Evolutionary conservation across 1,284 basidiomycete species (phyloP).

Genomic region (Melampsora larici-populina): DNA sequence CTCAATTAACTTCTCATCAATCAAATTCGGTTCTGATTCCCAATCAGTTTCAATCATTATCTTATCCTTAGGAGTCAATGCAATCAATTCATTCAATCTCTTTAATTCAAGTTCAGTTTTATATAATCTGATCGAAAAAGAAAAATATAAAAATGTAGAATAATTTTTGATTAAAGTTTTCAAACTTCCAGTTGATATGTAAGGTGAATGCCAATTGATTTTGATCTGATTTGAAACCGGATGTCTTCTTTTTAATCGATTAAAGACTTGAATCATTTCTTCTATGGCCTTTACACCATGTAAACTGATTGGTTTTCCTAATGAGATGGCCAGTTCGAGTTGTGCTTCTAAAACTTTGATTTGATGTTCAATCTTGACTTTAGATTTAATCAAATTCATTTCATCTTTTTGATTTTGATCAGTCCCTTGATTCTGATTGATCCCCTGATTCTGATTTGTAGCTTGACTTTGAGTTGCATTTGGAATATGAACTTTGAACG

Average conservation of each 20-base stretch:
- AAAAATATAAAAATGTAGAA: conserved; percentile 13
- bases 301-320: conserved; percentile 67
- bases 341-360: conserved; percentile 69
- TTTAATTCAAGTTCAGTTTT: too few relatives aligned
- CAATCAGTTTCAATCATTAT: conserved; percentile 21
- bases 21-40: neutral
- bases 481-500: conserved; percentile 65
- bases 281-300: conserved; percentile 72
- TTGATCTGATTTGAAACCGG: conserved; percentile 5
- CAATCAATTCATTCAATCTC: neutral
- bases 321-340: conserved; percentile 68
- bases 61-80: conserved; percentile 13
- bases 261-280: conserved; percentile 64
- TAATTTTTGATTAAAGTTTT: neutral
- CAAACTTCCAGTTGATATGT: neutral
- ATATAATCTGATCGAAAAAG: neutral
- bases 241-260: conserved; percentile 12
- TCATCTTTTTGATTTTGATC: too few relatives aligned
- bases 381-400: conserved; percentile 56
- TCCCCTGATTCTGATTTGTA: too few relatives aligned
- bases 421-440: too few relatives aligned
- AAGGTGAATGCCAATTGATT: conserved; percentile 26
- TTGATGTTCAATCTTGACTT: conserved; percentile 70
- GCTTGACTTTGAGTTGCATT: conserved; percentile 49
- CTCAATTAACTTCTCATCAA: neutral